Conservation (phyloP, 2,329 filamentous ascomycete genomes). For the Xylogone sp. region DNA sequence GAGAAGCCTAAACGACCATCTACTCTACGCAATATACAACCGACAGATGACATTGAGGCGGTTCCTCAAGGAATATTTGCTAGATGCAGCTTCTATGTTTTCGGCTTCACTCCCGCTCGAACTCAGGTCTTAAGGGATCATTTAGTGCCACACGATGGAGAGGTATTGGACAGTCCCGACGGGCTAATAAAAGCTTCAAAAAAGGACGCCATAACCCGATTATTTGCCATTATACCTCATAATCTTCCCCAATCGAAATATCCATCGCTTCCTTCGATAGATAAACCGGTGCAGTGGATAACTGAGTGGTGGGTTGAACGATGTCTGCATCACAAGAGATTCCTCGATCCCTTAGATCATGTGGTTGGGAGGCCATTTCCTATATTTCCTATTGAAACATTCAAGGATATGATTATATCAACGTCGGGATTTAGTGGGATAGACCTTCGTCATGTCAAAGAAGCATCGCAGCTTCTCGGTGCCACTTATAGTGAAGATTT, state of each 20-base stretch:
- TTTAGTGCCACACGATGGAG: conserved; percentile 31
- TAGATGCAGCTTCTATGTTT: conserved; percentile 34
- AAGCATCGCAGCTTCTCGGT: conserved; percentile 71
- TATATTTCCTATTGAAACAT: conserved; percentile 64
- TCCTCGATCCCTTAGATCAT: conserved; percentile 66
- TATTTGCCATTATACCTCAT: conserved; percentile 41
- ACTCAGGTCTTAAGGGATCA: conserved; percentile 29
- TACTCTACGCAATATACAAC: conserved; percentile 5
- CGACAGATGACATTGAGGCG: conserved; percentile 6
- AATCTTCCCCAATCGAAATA: conserved; percentile 27
- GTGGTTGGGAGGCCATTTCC: conserved; percentile 75
- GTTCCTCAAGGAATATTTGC: conserved; percentile 34
- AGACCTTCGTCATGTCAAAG: conserved; percentile 80
- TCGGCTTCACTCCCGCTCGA: conserved; percentile 40
- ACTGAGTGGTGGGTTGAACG: conserved; percentile 94
- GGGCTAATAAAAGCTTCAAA: conserved; percentile 7
- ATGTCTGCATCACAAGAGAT: conserved; percentile 72
- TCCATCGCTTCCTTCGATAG: conserved; percentile 28
- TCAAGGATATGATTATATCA: conserved; percentile 67
- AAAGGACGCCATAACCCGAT: conserved; percentile 7
- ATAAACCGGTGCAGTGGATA: conserved; percentile 46
- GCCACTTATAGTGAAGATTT: conserved; percentile 78
- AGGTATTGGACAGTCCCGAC: conserved; percentile 17
- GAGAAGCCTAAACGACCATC: not conserved
- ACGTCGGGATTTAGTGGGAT: conserved; percentile 81